These are phyloP conservation scores for Rhizophagus sp. DNA, from an alignment of 192 early-diverging fungal genomes.

Conservation along the genomic window DNA sequence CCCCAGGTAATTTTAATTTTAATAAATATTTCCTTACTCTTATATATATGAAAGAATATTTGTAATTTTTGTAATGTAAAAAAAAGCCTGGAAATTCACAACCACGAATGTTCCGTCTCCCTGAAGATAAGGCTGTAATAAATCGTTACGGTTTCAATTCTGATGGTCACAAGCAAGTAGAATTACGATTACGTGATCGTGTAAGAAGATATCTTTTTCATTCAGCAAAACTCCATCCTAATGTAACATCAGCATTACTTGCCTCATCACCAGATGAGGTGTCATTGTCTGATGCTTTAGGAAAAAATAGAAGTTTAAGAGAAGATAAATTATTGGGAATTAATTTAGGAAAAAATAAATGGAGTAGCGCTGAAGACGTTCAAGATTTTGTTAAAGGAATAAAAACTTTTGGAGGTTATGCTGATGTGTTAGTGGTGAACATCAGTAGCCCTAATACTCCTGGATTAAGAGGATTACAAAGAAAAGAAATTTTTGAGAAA, in stretches of 20 bases:
- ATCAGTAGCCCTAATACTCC: slow-evolving; percentile 89
- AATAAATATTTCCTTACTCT: neutral
- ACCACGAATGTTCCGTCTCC: slow-evolving; percentile 84
- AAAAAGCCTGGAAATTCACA: slow-evolving; percentile 76
- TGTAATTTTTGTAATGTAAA: neutral
- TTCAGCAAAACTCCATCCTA: slow-evolving; percentile 46
- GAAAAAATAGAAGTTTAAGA: slow-evolving; percentile 59
- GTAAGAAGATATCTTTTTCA: slow-evolving; percentile 63
- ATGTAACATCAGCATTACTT: slow-evolving; percentile 47
- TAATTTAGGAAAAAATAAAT: slow-evolving; percentile 91
- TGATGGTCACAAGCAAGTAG: slow-evolving; percentile 67
- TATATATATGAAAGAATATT: too few relatives aligned
- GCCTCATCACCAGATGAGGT: slow-evolving; percentile 38
- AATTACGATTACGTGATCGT: slow-evolving; percentile 66
- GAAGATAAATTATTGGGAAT: slow-evolving; percentile 71
- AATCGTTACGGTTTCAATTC: slow-evolving; percentile 93
- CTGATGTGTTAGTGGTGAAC: slow-evolving; percentile 90
- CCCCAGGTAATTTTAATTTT: slow-evolving; percentile 59
- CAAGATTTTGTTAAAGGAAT: slow-evolving; percentile 86
- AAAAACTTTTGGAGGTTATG: slow-evolving; percentile 67
- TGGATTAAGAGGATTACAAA: slow-evolving; percentile 71
- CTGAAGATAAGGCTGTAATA: slow-evolving; percentile 72
- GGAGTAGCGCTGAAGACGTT: slow-evolving; percentile 61
- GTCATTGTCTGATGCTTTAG: slow-evolving; percentile 37
- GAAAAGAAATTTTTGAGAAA: slow-evolving; percentile 68